Conservation (phyloP, 2,329 filamentous ascomycete species). For the Coniosporium tulheliwenetii region DNA sequence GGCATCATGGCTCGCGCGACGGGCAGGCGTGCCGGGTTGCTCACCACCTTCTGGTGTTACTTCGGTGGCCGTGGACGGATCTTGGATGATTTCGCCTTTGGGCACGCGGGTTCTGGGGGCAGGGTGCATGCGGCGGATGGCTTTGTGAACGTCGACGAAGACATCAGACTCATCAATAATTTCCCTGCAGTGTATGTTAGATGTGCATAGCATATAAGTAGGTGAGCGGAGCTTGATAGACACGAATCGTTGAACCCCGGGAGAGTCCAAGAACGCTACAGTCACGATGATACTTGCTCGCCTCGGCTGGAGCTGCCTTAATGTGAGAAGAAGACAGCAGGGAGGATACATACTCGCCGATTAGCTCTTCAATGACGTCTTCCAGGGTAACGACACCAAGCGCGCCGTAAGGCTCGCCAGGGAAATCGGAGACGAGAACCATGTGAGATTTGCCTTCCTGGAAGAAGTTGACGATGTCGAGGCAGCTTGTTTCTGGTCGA, state of each 20-base stretch:
- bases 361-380: constrained; percentile 96
- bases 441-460: constrained; percentile 99
- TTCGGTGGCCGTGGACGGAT: constrained; percentile 3
- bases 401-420: constrained; percentile 81
- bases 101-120: constrained; percentile 64
- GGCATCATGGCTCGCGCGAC: constrained; percentile 3
- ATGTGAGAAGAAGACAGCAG: background rate
- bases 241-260: too few species aligned
- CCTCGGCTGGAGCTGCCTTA: too few species aligned
- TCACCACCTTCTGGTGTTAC: constrained; percentile 7
- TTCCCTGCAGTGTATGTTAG: constrained; percentile 44
- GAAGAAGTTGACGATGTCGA: constrained; percentile 99
- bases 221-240: too few species aligned
- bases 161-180: constrained; percentile 99
- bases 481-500: constrained; percentile 81
- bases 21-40: background rate
- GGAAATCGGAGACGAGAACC: constrained; percentile 83
- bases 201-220: background rate
- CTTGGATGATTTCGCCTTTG: constrained; percentile 34
- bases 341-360: constrained; percentile 66
- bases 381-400: constrained; percentile 90
- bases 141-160: constrained; percentile 96
- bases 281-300: too few species aligned
- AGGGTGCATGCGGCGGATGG: constrained; percentile 74
- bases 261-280: too few species aligned